Conservation (phyloP, 2,329 filamentous ascomycete genomes). For the Epichloe uncinata region DNA sequence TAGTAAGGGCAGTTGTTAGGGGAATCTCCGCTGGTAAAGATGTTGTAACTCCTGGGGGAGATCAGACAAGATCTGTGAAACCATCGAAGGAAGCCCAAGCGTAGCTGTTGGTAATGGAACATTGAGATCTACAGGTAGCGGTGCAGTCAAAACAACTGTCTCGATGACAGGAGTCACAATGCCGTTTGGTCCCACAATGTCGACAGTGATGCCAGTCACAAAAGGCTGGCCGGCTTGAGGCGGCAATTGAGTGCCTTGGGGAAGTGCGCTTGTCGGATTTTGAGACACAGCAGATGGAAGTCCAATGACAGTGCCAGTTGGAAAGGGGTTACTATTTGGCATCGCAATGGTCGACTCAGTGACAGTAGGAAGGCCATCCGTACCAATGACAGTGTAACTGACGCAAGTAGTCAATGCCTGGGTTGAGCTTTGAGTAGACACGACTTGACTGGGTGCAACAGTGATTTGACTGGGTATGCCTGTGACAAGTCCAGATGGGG, state of each 20-base stretch:
- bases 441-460: constrained; percentile 1
- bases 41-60: constrained; percentile 11
- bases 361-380: constrained; percentile 16
- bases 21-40: constrained; percentile 6
- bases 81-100: constrained; percentile 9
- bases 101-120: constrained; percentile 7
- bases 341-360: constrained; percentile 19
- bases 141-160: constrained; percentile 13
- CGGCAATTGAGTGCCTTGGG: constrained; percentile 8
- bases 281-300: constrained; percentile 9
- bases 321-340: constrained; percentile 10
- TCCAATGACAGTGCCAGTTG: constrained; percentile 8
- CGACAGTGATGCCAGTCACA: constrained; percentile 19
- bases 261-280: constrained; percentile 6
- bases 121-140: not conserved
- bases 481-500: constrained; percentile 12
- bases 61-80: constrained; percentile 8
- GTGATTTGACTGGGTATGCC: constrained; percentile 12
- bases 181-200: constrained; percentile 20
- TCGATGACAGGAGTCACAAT: constrained; percentile 16
- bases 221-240: constrained; percentile 8
- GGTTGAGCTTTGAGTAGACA: not conserved
- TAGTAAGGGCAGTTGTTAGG: constrained; percentile 17
- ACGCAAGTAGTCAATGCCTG: constrained; percentile 17
- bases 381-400: constrained; percentile 16